Conservation (phyloP, 2,329 filamentous ascomycete genomes). For the Decorospora gaudefroyi region DNA sequence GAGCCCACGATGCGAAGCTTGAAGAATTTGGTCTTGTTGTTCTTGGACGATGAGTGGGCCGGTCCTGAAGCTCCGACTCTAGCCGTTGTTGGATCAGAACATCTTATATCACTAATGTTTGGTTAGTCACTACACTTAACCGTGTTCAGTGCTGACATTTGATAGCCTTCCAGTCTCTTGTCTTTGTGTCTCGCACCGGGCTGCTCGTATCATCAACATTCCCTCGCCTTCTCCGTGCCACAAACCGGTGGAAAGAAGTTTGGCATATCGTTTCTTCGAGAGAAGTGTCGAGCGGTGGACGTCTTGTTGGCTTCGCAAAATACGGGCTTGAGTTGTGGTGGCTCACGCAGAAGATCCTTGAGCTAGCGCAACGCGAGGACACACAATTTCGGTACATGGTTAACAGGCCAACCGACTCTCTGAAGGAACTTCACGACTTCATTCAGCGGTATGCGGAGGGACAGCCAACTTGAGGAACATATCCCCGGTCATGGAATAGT, state of each 20-base stretch:
- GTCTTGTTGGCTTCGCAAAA: conserved; percentile 16
- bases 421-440: conserved; percentile 13
- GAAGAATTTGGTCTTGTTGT: conserved; percentile 2
- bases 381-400: conserved; percentile 9
- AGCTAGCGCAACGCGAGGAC: background rate
- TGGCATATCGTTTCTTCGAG: conserved; percentile 11
- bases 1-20: background rate
- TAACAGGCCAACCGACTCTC: conserved; percentile 11
- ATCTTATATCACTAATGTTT: conserved; percentile 15
- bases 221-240: conserved; percentile 10
- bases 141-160: too few species aligned
- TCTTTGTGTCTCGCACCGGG: background rate
- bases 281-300: background rate
- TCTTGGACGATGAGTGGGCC: conserved; percentile 3
- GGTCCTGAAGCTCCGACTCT: background rate
- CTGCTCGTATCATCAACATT: background rate
- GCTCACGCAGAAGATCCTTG: conserved; percentile 16
- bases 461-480: too few species aligned
- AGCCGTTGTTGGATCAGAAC: background rate
- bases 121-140: conserved; percentile 14
- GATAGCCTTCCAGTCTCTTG: too few species aligned
- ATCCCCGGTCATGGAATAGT: too few species aligned
- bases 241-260: conserved; percentile 22
- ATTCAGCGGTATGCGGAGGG: conserved; percentile 1
- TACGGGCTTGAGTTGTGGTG: conserved; percentile 24